Evolutionary conservation across 169 alveolate species (phyloP).

Genomic region (Sarcocystis neurona): DNA sequence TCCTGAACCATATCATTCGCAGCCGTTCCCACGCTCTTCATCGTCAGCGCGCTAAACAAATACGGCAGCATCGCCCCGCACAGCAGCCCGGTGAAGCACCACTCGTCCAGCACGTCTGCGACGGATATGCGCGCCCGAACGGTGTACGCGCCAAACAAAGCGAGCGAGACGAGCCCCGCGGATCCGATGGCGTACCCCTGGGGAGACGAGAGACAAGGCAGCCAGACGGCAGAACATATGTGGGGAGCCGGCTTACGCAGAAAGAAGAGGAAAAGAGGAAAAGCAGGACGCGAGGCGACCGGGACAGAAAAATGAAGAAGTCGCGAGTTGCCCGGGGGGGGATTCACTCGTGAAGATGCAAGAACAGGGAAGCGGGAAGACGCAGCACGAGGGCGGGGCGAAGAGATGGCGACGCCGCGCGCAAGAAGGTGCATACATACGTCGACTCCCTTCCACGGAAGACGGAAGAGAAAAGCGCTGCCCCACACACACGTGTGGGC

Average conservation of each 20-base stretch:
- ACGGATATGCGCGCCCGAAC: conserved; percentile 77
- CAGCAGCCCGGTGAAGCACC: conserved; percentile 82
- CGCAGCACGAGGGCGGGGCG: no score
- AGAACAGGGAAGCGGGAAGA: no score
- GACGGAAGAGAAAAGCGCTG: no score
- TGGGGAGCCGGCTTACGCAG: background rate
- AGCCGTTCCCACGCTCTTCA: conserved; percentile 91
- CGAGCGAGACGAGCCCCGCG: conserved; percentile 89
- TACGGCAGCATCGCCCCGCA: conserved; percentile 92
- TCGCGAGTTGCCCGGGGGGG: no score
- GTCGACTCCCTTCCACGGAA: no score
- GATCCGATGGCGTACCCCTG: conserved; percentile 92
- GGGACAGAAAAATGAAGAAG: no score
- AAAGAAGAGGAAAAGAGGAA: background rate
- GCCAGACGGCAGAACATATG: background rate
- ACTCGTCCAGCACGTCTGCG: conserved; percentile 81
- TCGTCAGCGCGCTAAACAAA: conserved; percentile 88
- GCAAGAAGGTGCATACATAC: no score
- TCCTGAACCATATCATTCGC: conserved; percentile 86
- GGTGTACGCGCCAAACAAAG: conserved; percentile 89
- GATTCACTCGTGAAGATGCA: no score
- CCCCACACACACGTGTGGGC: no score
- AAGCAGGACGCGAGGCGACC: background rate
- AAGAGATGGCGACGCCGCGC: no score
- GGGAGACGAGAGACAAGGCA: background rate